Conservation (phyloP, 2,329 filamentous ascomycete genomes). For the Claviceps humidiphila region DNA sequence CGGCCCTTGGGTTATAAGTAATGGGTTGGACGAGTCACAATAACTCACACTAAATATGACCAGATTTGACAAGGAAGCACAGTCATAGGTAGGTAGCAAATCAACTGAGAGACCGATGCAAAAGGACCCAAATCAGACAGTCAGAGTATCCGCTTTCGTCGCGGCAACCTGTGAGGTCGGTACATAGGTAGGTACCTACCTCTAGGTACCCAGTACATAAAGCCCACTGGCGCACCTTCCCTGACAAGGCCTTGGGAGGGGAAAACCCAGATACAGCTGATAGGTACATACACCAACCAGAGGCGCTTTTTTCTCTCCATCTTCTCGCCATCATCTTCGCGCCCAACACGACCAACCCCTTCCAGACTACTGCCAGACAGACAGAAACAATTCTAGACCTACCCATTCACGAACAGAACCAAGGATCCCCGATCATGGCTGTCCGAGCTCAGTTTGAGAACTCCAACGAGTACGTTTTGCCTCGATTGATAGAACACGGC, state of each 20-base stretch:
- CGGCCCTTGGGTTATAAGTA: no score
- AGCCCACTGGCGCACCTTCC: background rate
- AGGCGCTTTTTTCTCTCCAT: background rate
- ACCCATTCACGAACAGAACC: background rate
- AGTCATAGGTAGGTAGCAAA: no score
- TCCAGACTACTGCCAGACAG: background rate
- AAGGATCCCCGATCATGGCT: slow-evolving; percentile 37
- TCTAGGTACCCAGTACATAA: background rate
- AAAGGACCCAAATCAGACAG: no score
- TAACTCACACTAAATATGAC: no score
- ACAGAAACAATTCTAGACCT: background rate
- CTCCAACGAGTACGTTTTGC: slow-evolving; percentile 63
- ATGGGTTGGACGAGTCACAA: no score
- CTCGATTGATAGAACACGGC: background rate
- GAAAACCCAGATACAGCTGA: slow-evolving; percentile 1
- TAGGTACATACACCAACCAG: background rate
- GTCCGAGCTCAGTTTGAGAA: slow-evolving; percentile 72
- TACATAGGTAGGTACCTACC: background rate
- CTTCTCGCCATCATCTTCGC: background rate
- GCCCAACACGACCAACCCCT: background rate
- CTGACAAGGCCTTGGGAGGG: background rate
- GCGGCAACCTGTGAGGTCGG: background rate
- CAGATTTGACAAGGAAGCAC: no score
- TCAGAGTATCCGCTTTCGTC: background rate
- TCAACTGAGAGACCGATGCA: no score